Evolutionary conservation across 164 flowering plant species (phyloP).

Genomic region (Magnolia kwangsiensis): DNA sequence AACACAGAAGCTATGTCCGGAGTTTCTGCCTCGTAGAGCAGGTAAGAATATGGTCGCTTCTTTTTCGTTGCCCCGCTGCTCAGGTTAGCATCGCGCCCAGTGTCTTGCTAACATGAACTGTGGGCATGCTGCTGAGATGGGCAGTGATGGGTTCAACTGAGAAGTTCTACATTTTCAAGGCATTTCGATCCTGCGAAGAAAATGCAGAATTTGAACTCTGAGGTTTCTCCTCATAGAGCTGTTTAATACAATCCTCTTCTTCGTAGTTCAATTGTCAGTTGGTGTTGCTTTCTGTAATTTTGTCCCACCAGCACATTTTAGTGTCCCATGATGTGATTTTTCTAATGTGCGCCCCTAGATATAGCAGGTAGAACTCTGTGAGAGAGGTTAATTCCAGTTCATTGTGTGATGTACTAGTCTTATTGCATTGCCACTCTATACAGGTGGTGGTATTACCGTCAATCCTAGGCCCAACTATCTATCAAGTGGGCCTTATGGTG

Average conservation of each 20-base stretch:
- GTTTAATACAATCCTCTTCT: constrained; percentile 25
- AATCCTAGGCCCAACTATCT: neutral
- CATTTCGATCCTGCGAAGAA: neutral
- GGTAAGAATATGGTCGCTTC: constrained; percentile 26
- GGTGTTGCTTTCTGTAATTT: neutral
- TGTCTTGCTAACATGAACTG: neutral
- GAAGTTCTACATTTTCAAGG: constrained; percentile 1
- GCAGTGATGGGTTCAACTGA: neutral
- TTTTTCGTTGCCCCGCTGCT: neutral
- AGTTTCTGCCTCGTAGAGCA: constrained; percentile 80
- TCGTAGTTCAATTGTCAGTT: neutral
- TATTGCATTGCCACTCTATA: neutral
- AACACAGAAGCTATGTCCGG: neutral
- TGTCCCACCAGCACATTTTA: too few species aligned
- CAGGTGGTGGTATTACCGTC: neutral
- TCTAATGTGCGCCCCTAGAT: neutral
- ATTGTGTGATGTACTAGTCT: neutral
- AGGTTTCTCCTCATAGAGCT: constrained; percentile 83
- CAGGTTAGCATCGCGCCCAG: neutral
- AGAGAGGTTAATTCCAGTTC: neutral
- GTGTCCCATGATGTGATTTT: neutral
- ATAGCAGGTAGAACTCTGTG: neutral
- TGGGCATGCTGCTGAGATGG: neutral
- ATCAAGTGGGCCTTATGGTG: neutral
- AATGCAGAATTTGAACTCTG: neutral